Evolutionary conservation across 2,329 filamentous ascomycete species (phyloP).

Genomic region (Colletotrichum godetiae): DNA sequence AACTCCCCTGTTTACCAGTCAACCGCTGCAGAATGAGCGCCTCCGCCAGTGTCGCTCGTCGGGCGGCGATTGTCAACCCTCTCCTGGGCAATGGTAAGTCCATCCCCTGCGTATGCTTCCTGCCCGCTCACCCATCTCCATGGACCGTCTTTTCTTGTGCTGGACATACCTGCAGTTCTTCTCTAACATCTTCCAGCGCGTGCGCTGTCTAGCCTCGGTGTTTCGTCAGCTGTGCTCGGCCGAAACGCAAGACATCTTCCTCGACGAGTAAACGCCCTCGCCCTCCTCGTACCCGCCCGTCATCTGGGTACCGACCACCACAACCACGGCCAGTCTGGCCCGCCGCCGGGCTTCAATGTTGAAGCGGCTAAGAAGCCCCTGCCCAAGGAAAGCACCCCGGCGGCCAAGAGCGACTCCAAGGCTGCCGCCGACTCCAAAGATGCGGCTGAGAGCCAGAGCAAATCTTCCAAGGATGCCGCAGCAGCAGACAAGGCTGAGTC

Average conservation of each 20-base stretch:
- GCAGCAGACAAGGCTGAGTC: conserved; percentile 49
- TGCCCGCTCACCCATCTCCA: conserved; percentile 12
- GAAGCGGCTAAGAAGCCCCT: conserved; percentile 89
- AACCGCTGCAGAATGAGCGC: conserved; percentile 60
- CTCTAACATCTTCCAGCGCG: conserved; percentile 53
- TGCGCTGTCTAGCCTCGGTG: conserved; percentile 57
- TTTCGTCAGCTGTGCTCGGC: conserved; percentile 58
- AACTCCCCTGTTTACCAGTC: conserved; percentile 1
- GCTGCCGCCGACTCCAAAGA: conserved; percentile 41
- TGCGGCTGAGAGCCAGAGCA: conserved; percentile 35
- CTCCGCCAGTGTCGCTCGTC: conserved; percentile 65
- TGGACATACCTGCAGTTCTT: not conserved
- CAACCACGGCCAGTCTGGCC: conserved; percentile 64
- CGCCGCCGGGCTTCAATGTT: conserved; percentile 91
- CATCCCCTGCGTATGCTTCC: conserved; percentile 25
- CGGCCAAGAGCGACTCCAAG: conserved; percentile 49
- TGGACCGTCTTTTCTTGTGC: conserved; percentile 8
- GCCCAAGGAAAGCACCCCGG: conserved; percentile 61
- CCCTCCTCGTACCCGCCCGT: conserved; percentile 68
- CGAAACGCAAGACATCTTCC: conserved; percentile 59
- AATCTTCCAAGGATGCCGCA: conserved; percentile 43
- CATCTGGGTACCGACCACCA: conserved; percentile 70
- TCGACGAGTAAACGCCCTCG: conserved; percentile 61
- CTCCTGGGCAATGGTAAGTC: conserved; percentile 61
- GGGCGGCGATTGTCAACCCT: conserved; percentile 65